These are phyloP conservation scores for Phytophthora pluvialis DNA, from an alignment of 352 stramenopile genomes.

Conservation along the genomic window DNA sequence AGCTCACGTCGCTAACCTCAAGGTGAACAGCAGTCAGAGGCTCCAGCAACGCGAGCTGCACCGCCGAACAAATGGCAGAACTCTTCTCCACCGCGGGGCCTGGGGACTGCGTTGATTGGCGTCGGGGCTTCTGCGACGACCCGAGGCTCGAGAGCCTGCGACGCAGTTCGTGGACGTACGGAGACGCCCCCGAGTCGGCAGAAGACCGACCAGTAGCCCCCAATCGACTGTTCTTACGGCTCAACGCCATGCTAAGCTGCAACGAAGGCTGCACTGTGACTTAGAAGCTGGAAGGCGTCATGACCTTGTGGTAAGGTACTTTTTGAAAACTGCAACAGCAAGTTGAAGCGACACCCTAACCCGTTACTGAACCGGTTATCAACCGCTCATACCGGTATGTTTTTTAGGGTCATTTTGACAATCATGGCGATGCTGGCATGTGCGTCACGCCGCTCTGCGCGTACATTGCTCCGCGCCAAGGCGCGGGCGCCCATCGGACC, in stretches of 20 bases:
- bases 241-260: constrained; percentile 19
- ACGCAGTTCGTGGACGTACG: constrained; percentile 26
- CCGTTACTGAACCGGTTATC: background rate
- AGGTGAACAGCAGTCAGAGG: constrained; percentile 23
- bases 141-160: constrained; percentile 24
- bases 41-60: constrained; percentile 22
- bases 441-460: constrained; percentile 4
- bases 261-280: no score
- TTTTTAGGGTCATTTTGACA: constrained; percentile 1
- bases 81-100: constrained; percentile 37
- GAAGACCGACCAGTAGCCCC: constrained; percentile 6
- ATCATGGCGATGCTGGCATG: constrained; percentile 5
- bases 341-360: constrained; percentile 5
- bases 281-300: no score
- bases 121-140: constrained; percentile 19
- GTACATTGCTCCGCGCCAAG: constrained; percentile 18
- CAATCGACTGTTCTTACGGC: constrained; percentile 22
- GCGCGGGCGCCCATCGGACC: background rate
- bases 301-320: no score
- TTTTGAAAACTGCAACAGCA: background rate
- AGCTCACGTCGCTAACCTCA: constrained; percentile 55
- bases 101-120: constrained; percentile 12
- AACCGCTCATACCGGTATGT: background rate
- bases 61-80: constrained; percentile 21
- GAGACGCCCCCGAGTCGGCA: constrained; percentile 14